Evolutionary conservation across 306 rosid species (phyloP), one percentile per base, ranked within the genome.

Genomic region (Acacia melanoxylon): DNA sequence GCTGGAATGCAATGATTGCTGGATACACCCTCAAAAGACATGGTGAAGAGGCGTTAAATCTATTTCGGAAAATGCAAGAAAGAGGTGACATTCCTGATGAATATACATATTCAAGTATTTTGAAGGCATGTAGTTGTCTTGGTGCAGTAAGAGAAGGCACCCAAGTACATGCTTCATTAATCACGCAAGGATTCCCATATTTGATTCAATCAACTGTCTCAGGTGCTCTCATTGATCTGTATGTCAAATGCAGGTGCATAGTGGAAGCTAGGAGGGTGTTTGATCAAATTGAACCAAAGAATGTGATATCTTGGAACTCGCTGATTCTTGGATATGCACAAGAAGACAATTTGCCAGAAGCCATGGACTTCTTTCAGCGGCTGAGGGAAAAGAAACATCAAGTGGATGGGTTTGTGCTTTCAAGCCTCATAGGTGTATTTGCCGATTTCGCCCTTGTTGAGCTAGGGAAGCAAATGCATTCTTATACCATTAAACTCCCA

Each of bases 1-100:
- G 82, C 68, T 92, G 94, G 94, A 92, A 92, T 35, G 75, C 87
- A 4, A 92, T 92, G 88, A 92, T 92, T 70, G 90, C 91, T 19
- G 91, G 87, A 74, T 87, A 81, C 82, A 76, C 85, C 20, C 65
- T 77, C 8, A 54, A 79, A 58, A 85, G 86, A 80, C 75, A 76
- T 46, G 91, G 90, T 44, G 83, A 80, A 46, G 81, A 65, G 76
- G 94, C 92, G 78, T 81, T 92, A 78, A 73, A 68, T 44, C 45
- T 90, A 41, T 89, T 90, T 70, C 56, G 80, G 24, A 44, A 86
- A 56, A 89, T 90, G 92, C 90, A 87, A 83, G 82, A 52, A 75
- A 63, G 62, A 7, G 88, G 88, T 61, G 87, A 89, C 79, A 81
- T 83, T 46, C 88, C 91, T 0, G 97, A 92, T 69, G 91, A 86